A percentile compares a stretch with the other conserved stretches of the same genome.
Evolutionary conservation across 305 asterid genomes (phyloP).

Genomic region (Fraxinus greggii): DNA sequence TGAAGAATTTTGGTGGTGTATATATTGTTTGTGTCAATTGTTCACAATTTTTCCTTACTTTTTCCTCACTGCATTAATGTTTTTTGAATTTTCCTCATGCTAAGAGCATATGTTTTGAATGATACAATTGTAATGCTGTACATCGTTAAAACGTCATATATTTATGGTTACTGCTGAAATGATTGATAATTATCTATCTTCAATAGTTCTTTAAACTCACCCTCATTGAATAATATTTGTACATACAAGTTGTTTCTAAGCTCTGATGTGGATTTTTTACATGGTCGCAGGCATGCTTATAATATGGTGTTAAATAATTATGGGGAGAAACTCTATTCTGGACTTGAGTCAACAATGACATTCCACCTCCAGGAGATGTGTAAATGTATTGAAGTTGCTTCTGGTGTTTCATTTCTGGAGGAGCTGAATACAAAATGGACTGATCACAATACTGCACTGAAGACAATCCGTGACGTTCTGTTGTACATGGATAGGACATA

Average conservation of each 20-base stretch:
- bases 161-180: not conserved
- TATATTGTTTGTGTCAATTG: not conserved
- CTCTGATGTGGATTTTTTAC: not conserved
- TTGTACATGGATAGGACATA: not conserved
- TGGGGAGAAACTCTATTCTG: not conserved
- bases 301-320: not conserved
- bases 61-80: not conserved
- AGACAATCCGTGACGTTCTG: not conserved
- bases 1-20: not conserved
- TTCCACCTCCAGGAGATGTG: not conserved
- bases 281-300: not conserved
- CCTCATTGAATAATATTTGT: not conserved
- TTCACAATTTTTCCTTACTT: not conserved
- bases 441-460: not conserved
- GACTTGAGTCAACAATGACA: not conserved
- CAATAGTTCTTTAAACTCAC: not conserved
- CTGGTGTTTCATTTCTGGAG: not conserved
- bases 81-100: not conserved
- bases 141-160: not conserved
- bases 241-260: not conserved
- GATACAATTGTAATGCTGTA: not conserved
- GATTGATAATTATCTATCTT: not conserved
- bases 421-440: not conserved
- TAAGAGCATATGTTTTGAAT: not conserved
- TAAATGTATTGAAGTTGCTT: not conserved